Percentiles rank a stretch among this genome's conserved stretches.
phyloP scores from a whole-genome alignment of 495 filamentous ascomycete genomes.

The Tuber melanosporum region DNA sequence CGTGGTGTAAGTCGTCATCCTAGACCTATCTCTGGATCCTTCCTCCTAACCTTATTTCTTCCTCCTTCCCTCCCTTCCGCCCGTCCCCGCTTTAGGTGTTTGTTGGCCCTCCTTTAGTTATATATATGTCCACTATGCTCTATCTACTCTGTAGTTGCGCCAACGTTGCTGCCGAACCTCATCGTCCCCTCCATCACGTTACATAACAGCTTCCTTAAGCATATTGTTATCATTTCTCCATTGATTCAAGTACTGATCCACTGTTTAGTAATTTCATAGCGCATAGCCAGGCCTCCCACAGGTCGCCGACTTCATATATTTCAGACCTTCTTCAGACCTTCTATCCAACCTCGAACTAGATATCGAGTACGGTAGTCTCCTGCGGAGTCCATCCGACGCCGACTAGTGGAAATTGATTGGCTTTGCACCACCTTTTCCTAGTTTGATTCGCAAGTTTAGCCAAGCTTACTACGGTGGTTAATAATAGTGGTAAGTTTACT shows the following conservation, averaged over 20 bases:
- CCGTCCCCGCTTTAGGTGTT: slow-evolving; percentile 7
- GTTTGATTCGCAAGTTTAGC: background rate
- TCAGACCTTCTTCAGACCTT: background rate
- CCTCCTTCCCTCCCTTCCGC: slow-evolving; percentile 4
- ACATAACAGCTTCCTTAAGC: background rate
- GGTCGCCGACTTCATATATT: background rate
- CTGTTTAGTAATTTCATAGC: slow-evolving; percentile 18
- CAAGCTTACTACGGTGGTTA: background rate
- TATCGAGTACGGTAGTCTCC: slow-evolving; percentile 6
- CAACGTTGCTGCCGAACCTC: background rate
- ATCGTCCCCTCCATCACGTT: background rate
- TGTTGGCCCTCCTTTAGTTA: background rate
- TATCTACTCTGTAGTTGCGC: background rate
- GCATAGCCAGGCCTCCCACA: slow-evolving; percentile 19
- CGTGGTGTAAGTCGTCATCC: slow-evolving; percentile 15
- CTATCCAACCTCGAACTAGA: background rate
- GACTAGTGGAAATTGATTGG: slow-evolving; percentile 28
- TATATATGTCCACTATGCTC: background rate
- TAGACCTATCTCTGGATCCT: slow-evolving; percentile 6
- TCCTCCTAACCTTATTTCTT: slow-evolving; percentile 6
- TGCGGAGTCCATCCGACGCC: background rate
- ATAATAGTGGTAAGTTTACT: background rate
- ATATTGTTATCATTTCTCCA: background rate
- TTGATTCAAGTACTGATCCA: background rate
- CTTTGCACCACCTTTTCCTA: background rate